Evolutionary conservation across 352 stramenopile species (phyloP).

Genomic region (Lagenidium giganteum): DNA sequence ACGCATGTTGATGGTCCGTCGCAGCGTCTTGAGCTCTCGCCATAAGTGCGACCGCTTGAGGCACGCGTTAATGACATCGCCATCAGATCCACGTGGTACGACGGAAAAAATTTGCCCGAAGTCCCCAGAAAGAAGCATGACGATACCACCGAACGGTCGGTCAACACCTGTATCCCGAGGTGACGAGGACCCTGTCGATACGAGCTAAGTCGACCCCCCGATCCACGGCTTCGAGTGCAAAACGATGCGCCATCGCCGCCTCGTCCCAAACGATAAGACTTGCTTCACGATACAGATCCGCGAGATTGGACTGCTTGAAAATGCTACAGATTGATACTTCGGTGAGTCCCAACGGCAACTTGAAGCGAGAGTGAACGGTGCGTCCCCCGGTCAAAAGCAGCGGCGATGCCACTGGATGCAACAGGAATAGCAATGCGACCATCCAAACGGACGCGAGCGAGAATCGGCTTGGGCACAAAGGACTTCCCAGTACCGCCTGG

Average conservation of each 20-base stretch:
- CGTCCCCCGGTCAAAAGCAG: conserved; percentile 17
- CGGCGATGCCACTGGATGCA: conserved; percentile 25
- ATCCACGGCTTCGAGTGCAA: conserved; percentile 5
- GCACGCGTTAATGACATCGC: background rate
- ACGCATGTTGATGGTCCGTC: background rate
- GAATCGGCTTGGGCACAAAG: conserved; percentile 1
- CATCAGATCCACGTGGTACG: background rate
- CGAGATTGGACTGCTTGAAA: background rate
- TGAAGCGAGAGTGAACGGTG: conserved; percentile 24
- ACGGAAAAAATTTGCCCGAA: conserved; percentile 9
- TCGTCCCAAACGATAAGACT: conserved; percentile 7
- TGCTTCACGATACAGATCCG: background rate
- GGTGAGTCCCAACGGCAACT: conserved; percentile 13
- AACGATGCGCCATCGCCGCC: conserved; percentile 3
- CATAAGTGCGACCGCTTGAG: background rate
- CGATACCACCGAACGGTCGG: conserved; percentile 1
- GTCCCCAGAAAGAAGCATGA: conserved; percentile 1
- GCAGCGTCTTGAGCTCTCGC: background rate
- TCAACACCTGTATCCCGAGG: background rate
- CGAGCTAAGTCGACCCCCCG: too few species aligned
- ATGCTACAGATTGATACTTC: conserved; percentile 10
- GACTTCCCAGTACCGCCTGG: conserved; percentile 8
- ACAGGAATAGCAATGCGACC: conserved; percentile 13
- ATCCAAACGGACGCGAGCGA: conserved; percentile 12
- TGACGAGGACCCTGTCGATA: too few species aligned